Evolutionary conservation across 2,329 filamentous ascomycete species (phyloP).

Genomic region (Talaromyces islandicus): DNA sequence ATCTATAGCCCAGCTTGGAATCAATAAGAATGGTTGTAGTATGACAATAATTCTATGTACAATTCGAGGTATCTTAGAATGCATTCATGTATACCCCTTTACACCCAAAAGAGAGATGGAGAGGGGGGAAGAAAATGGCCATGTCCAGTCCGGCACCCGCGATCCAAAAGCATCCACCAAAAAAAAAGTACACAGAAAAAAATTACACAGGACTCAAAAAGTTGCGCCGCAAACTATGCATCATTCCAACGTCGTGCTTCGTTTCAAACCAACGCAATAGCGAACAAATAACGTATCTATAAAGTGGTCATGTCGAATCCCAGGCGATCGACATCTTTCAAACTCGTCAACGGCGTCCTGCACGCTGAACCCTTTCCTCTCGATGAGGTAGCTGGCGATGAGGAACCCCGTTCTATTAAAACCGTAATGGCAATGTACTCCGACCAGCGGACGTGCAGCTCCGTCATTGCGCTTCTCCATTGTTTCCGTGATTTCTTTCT

Average conservation of each 20-base stretch:
- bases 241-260: slow-evolving; percentile 32
- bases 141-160: neutral
- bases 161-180: neutral
- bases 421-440: slow-evolving; percentile 91
- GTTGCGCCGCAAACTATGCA: neutral
- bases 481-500: slow-evolving; percentile 46
- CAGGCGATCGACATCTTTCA: slow-evolving; percentile 64
- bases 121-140: neutral
- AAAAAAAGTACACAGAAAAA: neutral
- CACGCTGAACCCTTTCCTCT: slow-evolving; percentile 65
- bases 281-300: slow-evolving; percentile 75
- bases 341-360: slow-evolving; percentile 77
- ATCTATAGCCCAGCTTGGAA: neutral
- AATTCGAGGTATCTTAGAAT: neutral
- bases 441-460: slow-evolving; percentile 53
- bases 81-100: neutral
- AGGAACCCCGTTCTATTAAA: slow-evolving; percentile 94
- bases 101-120: neutral
- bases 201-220: neutral
- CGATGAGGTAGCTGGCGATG: slow-evolving; percentile 83
- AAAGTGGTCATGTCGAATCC: slow-evolving; percentile 87
- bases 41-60: neutral
- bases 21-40: neutral
- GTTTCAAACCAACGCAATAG: slow-evolving; percentile 55
- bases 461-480: slow-evolving; percentile 3